Evolutionary conservation across 176 grass and related monocot genomes (phyloP).

Genomic region (barley (Hordeum vulgare)): DNA sequence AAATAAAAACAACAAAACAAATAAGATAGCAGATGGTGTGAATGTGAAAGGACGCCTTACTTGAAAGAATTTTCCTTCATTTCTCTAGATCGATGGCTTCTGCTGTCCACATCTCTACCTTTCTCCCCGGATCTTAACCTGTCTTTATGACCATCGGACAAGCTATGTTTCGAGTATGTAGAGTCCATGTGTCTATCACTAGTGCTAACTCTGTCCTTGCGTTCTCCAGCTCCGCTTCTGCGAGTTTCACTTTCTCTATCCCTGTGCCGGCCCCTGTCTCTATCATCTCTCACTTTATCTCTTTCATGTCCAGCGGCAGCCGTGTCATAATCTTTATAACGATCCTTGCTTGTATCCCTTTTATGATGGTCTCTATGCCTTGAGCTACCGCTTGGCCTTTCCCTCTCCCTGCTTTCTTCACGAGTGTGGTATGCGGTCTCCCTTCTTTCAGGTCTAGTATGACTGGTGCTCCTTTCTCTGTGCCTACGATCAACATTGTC

Average conservation of each 20-base stretch:
- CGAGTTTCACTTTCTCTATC: conserved; percentile 31
- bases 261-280: conserved; percentile 33
- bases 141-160: conserved; percentile 39
- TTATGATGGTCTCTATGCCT: conserved; percentile 47
- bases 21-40: background rate
- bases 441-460: conserved; percentile 40
- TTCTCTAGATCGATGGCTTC: conserved; percentile 33
- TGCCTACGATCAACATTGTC: conserved; percentile 26
- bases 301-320: conserved; percentile 25
- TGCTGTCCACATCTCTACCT: conserved; percentile 30
- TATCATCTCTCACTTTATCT: conserved; percentile 38
- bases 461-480: conserved; percentile 65
- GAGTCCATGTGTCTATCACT: conserved; percentile 44
- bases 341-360: conserved; percentile 39
- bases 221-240: conserved; percentile 28
- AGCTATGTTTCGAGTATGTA: conserved; percentile 31
- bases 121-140: conserved; percentile 33
- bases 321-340: conserved; percentile 38
- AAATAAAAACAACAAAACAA: background rate
- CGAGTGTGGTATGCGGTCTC: conserved; percentile 4
- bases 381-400: conserved; percentile 41
- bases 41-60: conserved; percentile 47
- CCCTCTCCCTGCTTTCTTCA: conserved; percentile 51
- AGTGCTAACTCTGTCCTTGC: conserved; percentile 32
- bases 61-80: conserved; percentile 43